Evolutionary conservation across 441 rosid species (phyloP).

Genomic region (Melastoma candidum): DNA sequence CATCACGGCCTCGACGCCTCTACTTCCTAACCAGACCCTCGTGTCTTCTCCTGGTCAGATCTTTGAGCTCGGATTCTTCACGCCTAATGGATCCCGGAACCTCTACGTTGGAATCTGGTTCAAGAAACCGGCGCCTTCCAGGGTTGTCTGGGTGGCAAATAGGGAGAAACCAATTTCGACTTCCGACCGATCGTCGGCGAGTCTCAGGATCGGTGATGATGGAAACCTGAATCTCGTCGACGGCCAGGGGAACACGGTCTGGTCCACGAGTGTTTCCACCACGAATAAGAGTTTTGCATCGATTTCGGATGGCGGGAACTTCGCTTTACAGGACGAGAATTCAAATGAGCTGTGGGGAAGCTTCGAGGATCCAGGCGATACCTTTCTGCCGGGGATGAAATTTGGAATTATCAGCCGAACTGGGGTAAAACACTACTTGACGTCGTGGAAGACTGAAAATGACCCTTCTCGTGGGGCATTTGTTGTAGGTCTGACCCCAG

Average conservation of each 20-base stretch:
- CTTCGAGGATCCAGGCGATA: background rate
- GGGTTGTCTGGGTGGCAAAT: background rate
- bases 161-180: background rate
- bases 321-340: background rate
- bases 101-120: background rate
- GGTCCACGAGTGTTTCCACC: background rate
- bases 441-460: slow-evolving; percentile 1
- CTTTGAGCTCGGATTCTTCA: slow-evolving; percentile 5
- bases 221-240: slow-evolving; percentile 4
- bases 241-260: background rate
- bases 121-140: background rate
- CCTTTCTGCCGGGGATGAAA: slow-evolving; percentile 2
- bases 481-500: background rate
- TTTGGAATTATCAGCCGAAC: background rate
- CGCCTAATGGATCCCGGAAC: background rate
- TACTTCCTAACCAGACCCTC: background rate
- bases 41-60: background rate
- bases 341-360: background rate
- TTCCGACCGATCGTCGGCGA: background rate
- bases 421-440: background rate
- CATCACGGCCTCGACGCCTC: background rate
- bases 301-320: background rate
- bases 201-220: background rate
- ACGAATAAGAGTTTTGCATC: background rate
- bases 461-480: slow-evolving; percentile 2